phyloP scores from a whole-genome alignment of 345 rosid species.

The Linum trigynum region DNA sequence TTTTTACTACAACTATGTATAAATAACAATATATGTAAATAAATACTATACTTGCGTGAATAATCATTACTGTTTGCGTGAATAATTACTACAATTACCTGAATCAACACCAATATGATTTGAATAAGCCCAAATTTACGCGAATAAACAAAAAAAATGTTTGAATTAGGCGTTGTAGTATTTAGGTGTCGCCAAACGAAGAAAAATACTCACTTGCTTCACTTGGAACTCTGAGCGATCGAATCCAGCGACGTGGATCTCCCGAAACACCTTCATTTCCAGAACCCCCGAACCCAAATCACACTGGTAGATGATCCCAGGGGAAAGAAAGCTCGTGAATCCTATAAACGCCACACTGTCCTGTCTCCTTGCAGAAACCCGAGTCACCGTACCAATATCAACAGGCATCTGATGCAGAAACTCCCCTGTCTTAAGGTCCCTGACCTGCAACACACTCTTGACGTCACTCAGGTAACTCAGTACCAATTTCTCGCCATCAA shows the following conservation, averaged over 20 bases:
- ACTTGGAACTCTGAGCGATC: conserved; percentile 61
- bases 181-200: background rate
- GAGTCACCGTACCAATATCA: conserved; percentile 65
- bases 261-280: conserved; percentile 65
- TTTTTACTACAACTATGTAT: too few relatives aligned
- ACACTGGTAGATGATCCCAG: conserved; percentile 75
- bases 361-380: conserved; percentile 57
- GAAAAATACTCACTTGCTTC: conserved; percentile 47
- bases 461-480: conserved; percentile 83
- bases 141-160: too few relatives aligned
- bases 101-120: too few relatives aligned
- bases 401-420: conserved; percentile 63
- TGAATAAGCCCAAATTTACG: too few relatives aligned
- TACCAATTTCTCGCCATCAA: conserved; percentile 57
- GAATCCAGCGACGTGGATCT: conserved; percentile 61
- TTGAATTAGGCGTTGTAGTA: too few relatives aligned
- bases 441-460: conserved; percentile 64
- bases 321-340: conserved; percentile 82
- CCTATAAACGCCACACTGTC: conserved; percentile 46
- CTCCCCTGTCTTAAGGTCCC: conserved; percentile 69
- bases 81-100: too few relatives aligned
- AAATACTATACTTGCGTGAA: too few relatives aligned
- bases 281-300: conserved; percentile 44
- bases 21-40: too few relatives aligned
- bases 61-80: too few relatives aligned